Percentiles rank a stretch among this genome's conserved stretches.
phyloP scores from a whole-genome alignment of 257 asterid species.

The Solanum sejunctum region DNA sequence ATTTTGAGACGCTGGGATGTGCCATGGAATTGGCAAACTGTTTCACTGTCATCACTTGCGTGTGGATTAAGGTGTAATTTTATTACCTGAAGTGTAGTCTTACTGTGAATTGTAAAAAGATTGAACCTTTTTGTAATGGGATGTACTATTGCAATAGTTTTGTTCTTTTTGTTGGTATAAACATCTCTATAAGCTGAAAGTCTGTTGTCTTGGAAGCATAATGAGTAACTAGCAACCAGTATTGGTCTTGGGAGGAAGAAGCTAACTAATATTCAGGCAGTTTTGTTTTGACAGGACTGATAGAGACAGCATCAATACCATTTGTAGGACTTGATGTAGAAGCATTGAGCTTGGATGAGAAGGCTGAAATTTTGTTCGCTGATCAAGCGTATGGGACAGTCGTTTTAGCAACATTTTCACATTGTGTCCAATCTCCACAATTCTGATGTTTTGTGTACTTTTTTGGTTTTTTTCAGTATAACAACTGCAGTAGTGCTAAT shows the following conservation, averaged over 20 bases:
- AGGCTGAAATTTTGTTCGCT: constrained; percentile 71
- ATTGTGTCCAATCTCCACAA: not conserved
- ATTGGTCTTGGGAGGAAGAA: constrained; percentile 5
- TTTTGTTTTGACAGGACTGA: constrained; percentile 94
- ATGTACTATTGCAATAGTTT: not conserved
- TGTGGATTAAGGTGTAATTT: constrained; percentile 82
- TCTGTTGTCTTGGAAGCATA: not conserved
- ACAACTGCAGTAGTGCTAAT: constrained; percentile 75
- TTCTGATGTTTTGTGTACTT: not conserved
- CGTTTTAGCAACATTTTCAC: not conserved
- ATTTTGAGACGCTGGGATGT: constrained; percentile 85
- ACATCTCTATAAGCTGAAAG: not conserved
- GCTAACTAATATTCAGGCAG: constrained; percentile 78
- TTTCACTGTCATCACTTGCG: constrained; percentile 80
- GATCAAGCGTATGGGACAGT: constrained; percentile 59
- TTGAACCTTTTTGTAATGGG: not conserved
- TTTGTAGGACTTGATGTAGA: constrained; percentile 51
- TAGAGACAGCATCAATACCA: constrained; percentile 67
- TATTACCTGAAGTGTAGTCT: not conserved
- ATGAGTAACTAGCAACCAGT: not conserved
- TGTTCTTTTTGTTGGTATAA: not conserved
- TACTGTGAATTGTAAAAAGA: not conserved
- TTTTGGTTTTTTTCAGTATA: constrained; percentile 31
- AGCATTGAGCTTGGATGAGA: constrained; percentile 78
- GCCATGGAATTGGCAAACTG: constrained; percentile 98